A percentile compares a stretch with the other conserved stretches of the same genome.
Conservation (phyloP, 108 stramenopile genomes). For the Craspedostauros australis region DNA sequence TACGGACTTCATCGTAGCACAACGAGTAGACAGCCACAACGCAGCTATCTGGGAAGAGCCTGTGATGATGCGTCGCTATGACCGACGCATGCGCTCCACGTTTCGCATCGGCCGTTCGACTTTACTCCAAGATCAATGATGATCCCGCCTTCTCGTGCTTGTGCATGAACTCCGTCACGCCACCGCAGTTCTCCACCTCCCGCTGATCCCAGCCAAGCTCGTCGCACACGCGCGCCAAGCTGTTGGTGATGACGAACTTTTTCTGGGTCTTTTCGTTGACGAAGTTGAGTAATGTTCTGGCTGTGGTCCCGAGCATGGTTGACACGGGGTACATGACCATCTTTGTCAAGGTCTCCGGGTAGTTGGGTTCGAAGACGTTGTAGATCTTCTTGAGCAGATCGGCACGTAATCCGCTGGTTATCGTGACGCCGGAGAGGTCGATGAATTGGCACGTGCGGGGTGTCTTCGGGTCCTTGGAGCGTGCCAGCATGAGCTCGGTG, state of each 20-base stretch:
- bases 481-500: conserved; percentile 63
- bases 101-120: background rate
- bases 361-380: conserved; percentile 70
- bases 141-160: conserved; percentile 61
- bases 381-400: conserved; percentile 63
- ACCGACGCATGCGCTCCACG: no score
- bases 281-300: conserved; percentile 59
- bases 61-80: no score
- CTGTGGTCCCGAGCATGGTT: conserved; percentile 39
- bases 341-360: conserved; percentile 67
- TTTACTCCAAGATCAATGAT: conserved; percentile 55
- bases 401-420: conserved; percentile 60
- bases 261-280: conserved; percentile 77
- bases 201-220: conserved; percentile 68
- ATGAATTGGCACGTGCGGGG: conserved; percentile 71
- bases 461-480: conserved; percentile 48
- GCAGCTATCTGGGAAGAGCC: no score
- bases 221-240: conserved; percentile 57
- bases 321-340: conserved; percentile 85
- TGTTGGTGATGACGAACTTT: conserved; percentile 79
- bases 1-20: no score
- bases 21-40: no score
- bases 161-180: conserved; percentile 66
- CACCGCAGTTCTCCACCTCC: conserved; percentile 66
- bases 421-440: conserved; percentile 61